A percentile compares a stretch with the other conserved stretches of the same genome.
Evolutionary conservation across 1,139 yeast genomes (phyloP).

Genomic region (Pichia kudriavzevii): DNA sequence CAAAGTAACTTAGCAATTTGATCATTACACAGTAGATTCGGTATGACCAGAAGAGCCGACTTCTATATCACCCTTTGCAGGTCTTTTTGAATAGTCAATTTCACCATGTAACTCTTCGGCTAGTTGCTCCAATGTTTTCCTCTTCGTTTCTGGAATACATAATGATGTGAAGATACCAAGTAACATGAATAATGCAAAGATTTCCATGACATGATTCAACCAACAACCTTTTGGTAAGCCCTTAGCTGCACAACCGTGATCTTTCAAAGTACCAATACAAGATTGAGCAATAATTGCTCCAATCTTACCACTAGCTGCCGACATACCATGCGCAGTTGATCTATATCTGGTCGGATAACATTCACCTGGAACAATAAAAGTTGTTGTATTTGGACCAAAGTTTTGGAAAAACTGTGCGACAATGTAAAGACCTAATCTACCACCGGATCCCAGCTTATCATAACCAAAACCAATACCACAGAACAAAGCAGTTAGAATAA

Average conservation of each 20-base stretch:
- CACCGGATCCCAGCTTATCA: constrained; percentile 54
- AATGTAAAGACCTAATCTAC: constrained; percentile 66
- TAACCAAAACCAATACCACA: constrained; percentile 74
- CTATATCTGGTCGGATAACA: constrained; percentile 95
- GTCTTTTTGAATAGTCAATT: constrained; percentile 33
- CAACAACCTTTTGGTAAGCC: constrained; percentile 51
- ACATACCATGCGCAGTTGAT: constrained; percentile 96
- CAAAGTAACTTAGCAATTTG: too few relatives aligned
- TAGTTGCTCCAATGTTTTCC: constrained; percentile 79
- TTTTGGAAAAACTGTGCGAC: constrained; percentile 80
- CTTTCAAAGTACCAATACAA: constrained; percentile 74
- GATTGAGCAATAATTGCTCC: constrained; percentile 98
- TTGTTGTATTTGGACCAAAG: constrained; percentile 93
- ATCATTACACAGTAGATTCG: constrained; percentile 7
- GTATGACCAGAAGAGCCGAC: constrained; percentile 7
- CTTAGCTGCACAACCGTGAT: constrained; percentile 64
- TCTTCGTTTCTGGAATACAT: constrained; percentile 81
- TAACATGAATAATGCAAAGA: constrained; percentile 86
- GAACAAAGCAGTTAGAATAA: constrained; percentile 58
- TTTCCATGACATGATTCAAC: constrained; percentile 88
- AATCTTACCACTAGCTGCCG: constrained; percentile 92
- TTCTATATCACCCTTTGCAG: constrained; percentile 2
- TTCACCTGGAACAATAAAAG: constrained; percentile 95
- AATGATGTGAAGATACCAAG: constrained; percentile 58
- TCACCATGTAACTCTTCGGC: constrained; percentile 76